Percentiles rank a stretch among this genome's conserved stretches.
phyloP scores from a whole-genome alignment of 345 rosid species.

The Sonneratia caseolaris region DNA sequence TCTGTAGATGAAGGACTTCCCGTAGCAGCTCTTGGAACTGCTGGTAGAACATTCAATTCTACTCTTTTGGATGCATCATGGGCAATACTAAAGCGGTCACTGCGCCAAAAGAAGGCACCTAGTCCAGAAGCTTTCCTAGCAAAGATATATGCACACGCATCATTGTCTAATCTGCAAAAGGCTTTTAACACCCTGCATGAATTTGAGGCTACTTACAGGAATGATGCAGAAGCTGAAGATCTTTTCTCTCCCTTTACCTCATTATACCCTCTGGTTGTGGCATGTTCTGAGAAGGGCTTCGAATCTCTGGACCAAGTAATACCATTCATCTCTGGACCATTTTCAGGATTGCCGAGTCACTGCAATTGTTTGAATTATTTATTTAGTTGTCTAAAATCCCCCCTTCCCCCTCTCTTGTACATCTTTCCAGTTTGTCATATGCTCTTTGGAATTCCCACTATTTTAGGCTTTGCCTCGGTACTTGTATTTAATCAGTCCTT shows the following conservation, averaged over 20 bases:
- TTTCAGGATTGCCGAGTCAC: background rate
- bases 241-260: slow-evolving; percentile 83
- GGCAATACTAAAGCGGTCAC: slow-evolving; percentile 51
- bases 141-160: slow-evolving; percentile 71
- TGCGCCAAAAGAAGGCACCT: slow-evolving; percentile 61
- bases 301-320: slow-evolving; percentile 78
- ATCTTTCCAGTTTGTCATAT: background rate
- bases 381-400: background rate
- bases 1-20: slow-evolving; percentile 82
- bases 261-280: slow-evolving; percentile 62
- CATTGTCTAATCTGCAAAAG: slow-evolving; percentile 64
- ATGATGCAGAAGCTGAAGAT: slow-evolving; percentile 37
- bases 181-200: slow-evolving; percentile 61
- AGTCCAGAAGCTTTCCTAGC: slow-evolving; percentile 61
- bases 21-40: slow-evolving; percentile 72
- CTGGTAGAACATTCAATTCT: slow-evolving; percentile 64
- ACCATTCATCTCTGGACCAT: background rate
- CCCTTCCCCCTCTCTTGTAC: background rate
- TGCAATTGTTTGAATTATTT: background rate
- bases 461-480: background rate
- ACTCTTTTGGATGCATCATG: slow-evolving; percentile 75
- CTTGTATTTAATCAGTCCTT: background rate
- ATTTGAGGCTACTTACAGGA: slow-evolving; percentile 56
- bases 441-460: background rate
- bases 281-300: slow-evolving; percentile 79